Evolutionary conservation across 306 rosid species (phyloP).

Genomic region (Abrus precatorius): DNA sequence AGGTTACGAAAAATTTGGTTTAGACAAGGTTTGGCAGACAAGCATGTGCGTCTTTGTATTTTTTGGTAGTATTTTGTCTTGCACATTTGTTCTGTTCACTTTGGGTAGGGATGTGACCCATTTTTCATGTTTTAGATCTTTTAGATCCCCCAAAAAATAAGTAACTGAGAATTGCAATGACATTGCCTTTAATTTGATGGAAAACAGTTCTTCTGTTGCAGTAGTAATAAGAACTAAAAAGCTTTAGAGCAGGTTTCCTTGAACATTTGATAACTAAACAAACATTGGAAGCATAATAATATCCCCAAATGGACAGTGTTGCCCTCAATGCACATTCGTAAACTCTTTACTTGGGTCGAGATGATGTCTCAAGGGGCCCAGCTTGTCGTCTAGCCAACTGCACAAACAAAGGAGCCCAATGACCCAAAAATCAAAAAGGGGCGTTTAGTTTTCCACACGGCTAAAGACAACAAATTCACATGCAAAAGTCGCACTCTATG

Average conservation of each 20-base stretch:
- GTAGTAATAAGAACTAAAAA: slow-evolving; percentile 12
- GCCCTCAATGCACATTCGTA: background rate
- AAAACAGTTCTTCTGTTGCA: background rate
- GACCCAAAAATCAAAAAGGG: too few species aligned
- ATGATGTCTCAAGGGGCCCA: slow-evolving; percentile 64
- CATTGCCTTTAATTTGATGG: background rate
- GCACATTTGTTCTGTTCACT: background rate
- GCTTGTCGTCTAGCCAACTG: slow-evolving; percentile 80
- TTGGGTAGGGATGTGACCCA: background rate
- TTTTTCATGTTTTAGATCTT: too few species aligned
- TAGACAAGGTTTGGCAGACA: background rate
- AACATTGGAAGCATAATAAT: slow-evolving; percentile 31
- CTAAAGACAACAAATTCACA: background rate
- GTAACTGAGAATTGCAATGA: background rate
- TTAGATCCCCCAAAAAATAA: background rate
- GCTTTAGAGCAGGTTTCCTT: slow-evolving; percentile 19
- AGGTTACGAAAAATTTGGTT: background rate
- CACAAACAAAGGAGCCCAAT: too few species aligned
- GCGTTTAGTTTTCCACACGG: background rate
- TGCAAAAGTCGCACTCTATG: background rate
- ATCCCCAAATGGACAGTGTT: slow-evolving; percentile 45
- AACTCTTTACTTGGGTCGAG: slow-evolving; percentile 58
- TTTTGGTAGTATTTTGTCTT: too few species aligned
- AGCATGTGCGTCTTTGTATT: background rate
- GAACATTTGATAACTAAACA: slow-evolving; percentile 32